Evolutionary conservation across 2,329 filamentous ascomycete species (phyloP).

Genomic region (Aspergillus vadensis): DNA sequence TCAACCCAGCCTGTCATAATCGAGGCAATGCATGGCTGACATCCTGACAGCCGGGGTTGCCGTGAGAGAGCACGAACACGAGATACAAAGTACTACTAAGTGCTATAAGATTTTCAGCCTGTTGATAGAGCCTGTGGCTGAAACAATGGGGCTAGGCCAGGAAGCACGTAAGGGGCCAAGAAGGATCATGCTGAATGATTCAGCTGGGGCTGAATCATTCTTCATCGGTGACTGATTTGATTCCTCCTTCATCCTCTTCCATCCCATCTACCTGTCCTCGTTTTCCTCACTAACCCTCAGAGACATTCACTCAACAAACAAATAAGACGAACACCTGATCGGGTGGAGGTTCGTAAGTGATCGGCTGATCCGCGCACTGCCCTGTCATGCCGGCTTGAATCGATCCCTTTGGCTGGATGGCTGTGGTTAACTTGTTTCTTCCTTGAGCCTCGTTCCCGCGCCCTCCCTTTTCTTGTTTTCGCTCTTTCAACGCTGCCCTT

Average conservation of each 20-base stretch:
- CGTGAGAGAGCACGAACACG: neutral
- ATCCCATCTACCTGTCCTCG: neutral
- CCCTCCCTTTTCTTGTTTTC: neutral
- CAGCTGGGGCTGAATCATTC: neutral
- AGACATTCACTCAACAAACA: neutral
- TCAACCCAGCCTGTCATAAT: neutral
- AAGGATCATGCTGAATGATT: neutral
- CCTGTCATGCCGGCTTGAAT: neutral
- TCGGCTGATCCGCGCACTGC: neutral
- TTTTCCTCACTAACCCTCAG: neutral
- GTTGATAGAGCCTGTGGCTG: neutral
- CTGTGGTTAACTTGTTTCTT: neutral
- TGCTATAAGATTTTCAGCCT: neutral
- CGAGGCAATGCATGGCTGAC: neutral
- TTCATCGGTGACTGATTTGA: neutral
- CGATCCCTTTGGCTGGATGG: conserved; percentile 1
- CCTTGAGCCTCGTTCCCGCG: neutral
- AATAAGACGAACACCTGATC: neutral
- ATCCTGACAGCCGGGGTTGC: neutral
- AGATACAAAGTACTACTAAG: neutral
- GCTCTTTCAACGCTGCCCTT: neutral
- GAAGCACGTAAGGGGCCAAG: neutral
- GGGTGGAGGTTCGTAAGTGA: neutral
- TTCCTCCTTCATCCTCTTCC: neutral
- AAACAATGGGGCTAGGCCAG: neutral